Conservation (phyloP, 2,329 filamentous ascomycete species). For the Curvularia spicifera region DNA sequence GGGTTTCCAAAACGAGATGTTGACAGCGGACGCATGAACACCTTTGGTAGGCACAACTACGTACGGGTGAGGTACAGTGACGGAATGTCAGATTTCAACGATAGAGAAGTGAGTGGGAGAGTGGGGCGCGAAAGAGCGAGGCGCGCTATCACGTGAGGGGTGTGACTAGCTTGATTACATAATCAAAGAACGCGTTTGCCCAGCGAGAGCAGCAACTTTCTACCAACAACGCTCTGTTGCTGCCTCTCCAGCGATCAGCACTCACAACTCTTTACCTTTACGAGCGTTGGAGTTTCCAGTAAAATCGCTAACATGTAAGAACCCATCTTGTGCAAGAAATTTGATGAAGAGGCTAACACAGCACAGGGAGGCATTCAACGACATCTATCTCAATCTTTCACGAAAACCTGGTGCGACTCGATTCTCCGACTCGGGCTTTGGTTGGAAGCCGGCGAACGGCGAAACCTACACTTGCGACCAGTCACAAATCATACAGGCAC, state of each 20-base stretch:
- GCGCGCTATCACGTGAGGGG: slow-evolving; percentile 16
- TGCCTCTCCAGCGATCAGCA: not conserved
- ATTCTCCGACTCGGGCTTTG: slow-evolving; percentile 91
- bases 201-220: slow-evolving; percentile 14
- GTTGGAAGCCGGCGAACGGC: slow-evolving; percentile 89
- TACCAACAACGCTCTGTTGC: slow-evolving; percentile 5
- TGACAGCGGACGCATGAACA: not conserved
- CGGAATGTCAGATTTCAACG: not conserved
- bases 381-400: slow-evolving; percentile 94
- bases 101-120: not conserved
- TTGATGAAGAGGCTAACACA: slow-evolving; percentile 1
- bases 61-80: not conserved
- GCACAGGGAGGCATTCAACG: slow-evolving; percentile 87
- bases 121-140: not conserved
- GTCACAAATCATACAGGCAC: slow-evolving; percentile 81
- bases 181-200: slow-evolving; percentile 20
- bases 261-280: not conserved
- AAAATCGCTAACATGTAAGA: slow-evolving; percentile 13
- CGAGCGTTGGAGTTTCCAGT: not conserved
- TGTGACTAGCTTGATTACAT: slow-evolving; percentile 6
- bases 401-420: slow-evolving; percentile 91
- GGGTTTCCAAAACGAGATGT: not conserved
- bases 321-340: not conserved
- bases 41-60: not conserved
- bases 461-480: slow-evolving; percentile 94